A percentile compares a stretch with the other conserved stretches of the same genome.
Conservation (phyloP, 768 basidiomycete genomes). For the Vishniacozyma victoriae region DNA sequence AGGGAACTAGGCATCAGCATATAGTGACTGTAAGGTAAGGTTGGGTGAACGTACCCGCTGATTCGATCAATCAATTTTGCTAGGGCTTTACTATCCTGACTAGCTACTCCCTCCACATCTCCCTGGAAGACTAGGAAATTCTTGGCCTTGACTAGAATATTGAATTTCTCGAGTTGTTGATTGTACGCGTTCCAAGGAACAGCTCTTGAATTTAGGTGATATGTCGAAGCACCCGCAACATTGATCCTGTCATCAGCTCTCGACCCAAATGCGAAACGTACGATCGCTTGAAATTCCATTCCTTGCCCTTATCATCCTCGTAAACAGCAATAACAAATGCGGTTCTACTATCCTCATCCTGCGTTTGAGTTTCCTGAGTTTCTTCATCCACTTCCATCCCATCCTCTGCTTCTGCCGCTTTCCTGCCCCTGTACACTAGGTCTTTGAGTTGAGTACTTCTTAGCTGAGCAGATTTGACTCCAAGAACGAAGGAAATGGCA, state of each 20-base stretch:
- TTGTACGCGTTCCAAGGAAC: constrained; percentile 89
- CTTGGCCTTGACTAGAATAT: constrained; percentile 97
- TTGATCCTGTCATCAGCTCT: constrained; percentile 61
- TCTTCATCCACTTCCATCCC: constrained; percentile 40
- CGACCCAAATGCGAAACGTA: constrained; percentile 50
- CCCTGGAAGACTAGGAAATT: constrained; percentile 99
- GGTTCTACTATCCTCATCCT: constrained; percentile 73
- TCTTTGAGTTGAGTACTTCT: constrained; percentile 91
- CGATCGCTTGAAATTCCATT: constrained; percentile 90
- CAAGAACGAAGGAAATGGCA: constrained; percentile 97
- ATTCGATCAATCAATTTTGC: constrained; percentile 91
- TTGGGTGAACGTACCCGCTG: constrained; percentile 55
- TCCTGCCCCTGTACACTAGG: constrained; percentile 85
- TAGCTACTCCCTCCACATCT: constrained; percentile 95
- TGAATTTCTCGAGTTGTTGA: constrained; percentile 74
- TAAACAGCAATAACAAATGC: constrained; percentile 96
- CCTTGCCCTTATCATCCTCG: constrained; percentile 66
- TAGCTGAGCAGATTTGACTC: constrained; percentile 87
- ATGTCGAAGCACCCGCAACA: constrained; percentile 79
- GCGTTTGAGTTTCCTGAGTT: constrained; percentile 51
- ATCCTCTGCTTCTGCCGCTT: constrained; percentile 35
- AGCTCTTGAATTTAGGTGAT: constrained; percentile 70
- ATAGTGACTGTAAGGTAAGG: background rate
- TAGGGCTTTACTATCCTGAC: constrained; percentile 84
- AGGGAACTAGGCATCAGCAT: constrained; percentile 55